Base-by-base conservation (phyloP, 805 yeast genomes). In the Ogataea ramenticola region DNA sequence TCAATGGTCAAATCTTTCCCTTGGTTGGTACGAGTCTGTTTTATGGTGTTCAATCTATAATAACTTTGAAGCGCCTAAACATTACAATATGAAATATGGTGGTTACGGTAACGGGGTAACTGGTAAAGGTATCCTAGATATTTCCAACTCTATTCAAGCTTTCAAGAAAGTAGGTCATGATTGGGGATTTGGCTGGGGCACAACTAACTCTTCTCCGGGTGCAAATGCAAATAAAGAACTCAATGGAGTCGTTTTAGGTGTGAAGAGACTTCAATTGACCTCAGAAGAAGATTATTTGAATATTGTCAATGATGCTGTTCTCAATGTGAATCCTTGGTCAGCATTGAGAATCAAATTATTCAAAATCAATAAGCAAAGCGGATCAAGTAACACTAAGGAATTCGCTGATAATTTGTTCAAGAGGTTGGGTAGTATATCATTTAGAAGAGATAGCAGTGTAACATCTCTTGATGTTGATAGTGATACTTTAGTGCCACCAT, bases 21-120 rank as follows among this genome's bases (percentile, higher is more conserved):
- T 85, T 21, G 90, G 89, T 0, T 86, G 95, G 95, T 86, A 86
- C 60, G 70, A 74, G 34, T 72, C 84, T 4, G 65, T 83, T 10
- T 53, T 86, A 22, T 83, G 86, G 80, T 77, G 80, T 2, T 63
- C 67, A 29, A 71, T 83, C 0, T 83, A 70, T 51, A 50, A 58
- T 20, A 61, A 54, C 42, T 61, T 65, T 46, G 69, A 74, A 16
- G 58, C 70, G 41, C 64, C 64, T 27, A 46, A 50, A 42, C 30
- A 51, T 11, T 61, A 49, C 38, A 53, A 50, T 15, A 34, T 55
- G 4, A 41, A 50, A 8, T 20, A 22, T 36, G n/a, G 30, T 15
- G 5, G 16, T n/a, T n/a, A 5, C 15, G 6, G n/a, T 20, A 7
- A 20, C 11, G 10, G 27, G 7, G n/a, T 29, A 4, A 36, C 12